Conservation (phyloP, 495 filamentous ascomycete genomes). For the Elasticomyces elasticus region DNA sequence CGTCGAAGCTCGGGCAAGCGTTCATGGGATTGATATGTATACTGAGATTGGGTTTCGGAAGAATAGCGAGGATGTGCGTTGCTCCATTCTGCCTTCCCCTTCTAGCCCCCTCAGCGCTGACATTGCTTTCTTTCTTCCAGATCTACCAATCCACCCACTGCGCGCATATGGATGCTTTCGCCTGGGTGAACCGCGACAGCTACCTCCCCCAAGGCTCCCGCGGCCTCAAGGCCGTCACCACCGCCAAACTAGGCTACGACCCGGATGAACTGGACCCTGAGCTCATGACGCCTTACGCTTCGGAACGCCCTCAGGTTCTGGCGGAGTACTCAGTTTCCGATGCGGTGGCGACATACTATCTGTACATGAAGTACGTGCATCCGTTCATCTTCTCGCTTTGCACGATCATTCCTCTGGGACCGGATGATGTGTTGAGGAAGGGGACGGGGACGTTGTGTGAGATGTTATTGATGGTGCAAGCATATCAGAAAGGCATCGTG, state of each 20-base stretch:
- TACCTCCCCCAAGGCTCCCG: conserved; percentile 96
- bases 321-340: conserved; percentile 99
- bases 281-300: conserved; percentile 85
- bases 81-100: no score
- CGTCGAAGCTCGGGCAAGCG: conserved; percentile 83
- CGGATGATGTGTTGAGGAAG: conserved; percentile 87
- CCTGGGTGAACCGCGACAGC: conserved; percentile 97
- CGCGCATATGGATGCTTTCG: conserved; percentile 97
- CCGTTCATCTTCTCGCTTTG: conserved; percentile 98
- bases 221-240: conserved; percentile 94
- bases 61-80: conserved; percentile 87
- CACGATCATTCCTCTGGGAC: conserved; percentile 87
- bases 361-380: conserved; percentile 99
- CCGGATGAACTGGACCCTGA: conserved; percentile 97
- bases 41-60: conserved; percentile 93
- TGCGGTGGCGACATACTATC: conserved; percentile 95
- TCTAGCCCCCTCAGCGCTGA: no score
- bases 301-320: conserved; percentile 81
- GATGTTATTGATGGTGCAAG: conserved; percentile 98
- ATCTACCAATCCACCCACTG: conserved; percentile 91
- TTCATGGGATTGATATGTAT: conserved; percentile 99
- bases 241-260: conserved; percentile 95
- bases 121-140: no score
- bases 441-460: conserved; percentile 97
- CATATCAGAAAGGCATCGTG: conserved; percentile 83